Base-by-base conservation (phyloP, 441 rosid species). In the Francoa sonchifolia region DNA sequence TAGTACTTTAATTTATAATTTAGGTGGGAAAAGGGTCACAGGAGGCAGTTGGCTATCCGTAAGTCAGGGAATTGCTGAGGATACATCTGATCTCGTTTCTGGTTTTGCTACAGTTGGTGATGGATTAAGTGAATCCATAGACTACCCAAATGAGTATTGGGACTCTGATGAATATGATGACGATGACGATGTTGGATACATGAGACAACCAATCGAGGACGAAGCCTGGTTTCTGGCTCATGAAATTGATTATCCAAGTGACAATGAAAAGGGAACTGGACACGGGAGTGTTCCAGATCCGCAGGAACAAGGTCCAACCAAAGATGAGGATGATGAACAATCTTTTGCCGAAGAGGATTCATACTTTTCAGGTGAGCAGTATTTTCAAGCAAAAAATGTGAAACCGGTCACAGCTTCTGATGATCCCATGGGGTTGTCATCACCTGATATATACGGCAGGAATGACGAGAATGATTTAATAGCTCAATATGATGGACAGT, bases 201-300 rank as follows among this genome's bases (percentile, higher is more conserved):
- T 66, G 73, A 82, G 99, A 66, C 99, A 86, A 41, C 94, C 99
- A 17, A 86, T 90, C 25, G 96, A 82, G 61, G 99, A 86, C 47
- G 99, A 90, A 62, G 57, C 90, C 27, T 90, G 95, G 96, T 90
- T 90, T 77, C 76, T 86, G 56, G 82, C 95, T 21, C 93, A 90
- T 73, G 99, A 90, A 71, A 77, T 90, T 69, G 99, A 90, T 59
- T 90, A 82, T 54, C 96, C 99, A 16, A 90, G 99, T 51, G 99
- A 90, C 62, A 80, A 90, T 48, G 99, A 90, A 39, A 90, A 86
- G 71, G 90, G 83, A 47, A 72, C 86, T 18, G 83, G 67, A 36
- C 77, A 65, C 20, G 84, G 70, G 33, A 82, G 96, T 64, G 80
- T 60, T 50, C 96, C 87, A 22, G 95, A 86, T 40, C 72, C 61